Conservation (phyloP, 2,329 filamentous ascomycete genomes). For the Ilyonectria robusta region DNA sequence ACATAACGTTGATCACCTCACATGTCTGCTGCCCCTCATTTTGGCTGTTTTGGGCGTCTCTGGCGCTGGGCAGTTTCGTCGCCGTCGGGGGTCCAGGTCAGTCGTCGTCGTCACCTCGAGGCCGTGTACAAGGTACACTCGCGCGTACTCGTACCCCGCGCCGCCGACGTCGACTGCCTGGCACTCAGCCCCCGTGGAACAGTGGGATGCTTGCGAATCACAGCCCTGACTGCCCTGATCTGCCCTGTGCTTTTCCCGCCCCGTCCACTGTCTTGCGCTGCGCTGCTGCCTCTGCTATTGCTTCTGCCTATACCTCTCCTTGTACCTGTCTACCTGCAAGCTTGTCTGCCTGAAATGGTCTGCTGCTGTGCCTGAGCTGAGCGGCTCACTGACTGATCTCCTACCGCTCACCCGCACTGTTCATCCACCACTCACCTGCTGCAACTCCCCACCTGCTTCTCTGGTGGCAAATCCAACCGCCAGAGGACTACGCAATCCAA, state of each 20-base stretch:
- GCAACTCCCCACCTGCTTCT: conserved; percentile 16
- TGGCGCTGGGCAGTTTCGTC: conserved; percentile 11
- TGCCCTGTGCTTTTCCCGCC: conserved; percentile 12
- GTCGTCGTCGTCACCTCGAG: conserved; percentile 11
- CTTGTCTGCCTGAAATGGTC: conserved; percentile 28
- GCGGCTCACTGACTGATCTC: conserved; percentile 36
- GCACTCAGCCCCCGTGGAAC: conserved; percentile 5
- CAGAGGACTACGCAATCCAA: conserved; percentile 28
- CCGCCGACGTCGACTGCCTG: background rate
- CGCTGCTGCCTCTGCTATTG: background rate
- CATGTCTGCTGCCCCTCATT: background rate
- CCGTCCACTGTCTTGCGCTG: background rate
- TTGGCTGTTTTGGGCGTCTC: conserved; percentile 8
- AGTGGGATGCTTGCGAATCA: conserved; percentile 43
- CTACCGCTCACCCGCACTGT: conserved; percentile 26
- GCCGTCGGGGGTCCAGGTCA: background rate
- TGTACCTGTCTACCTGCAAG: conserved; percentile 7
- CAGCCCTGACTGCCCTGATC: conserved; percentile 15
- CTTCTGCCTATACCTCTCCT: background rate
- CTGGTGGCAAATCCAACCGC: conserved; percentile 26
- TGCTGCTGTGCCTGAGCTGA: conserved; percentile 35
- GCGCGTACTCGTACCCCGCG: conserved; percentile 39
- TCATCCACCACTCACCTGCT: conserved; percentile 4
- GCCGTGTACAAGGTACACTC: background rate
- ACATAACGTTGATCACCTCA: conserved; percentile 3